These are phyloP conservation scores for Peronospora tabacina DNA, from an alignment of 352 stramenopile species.

Conservation along the genomic window DNA sequence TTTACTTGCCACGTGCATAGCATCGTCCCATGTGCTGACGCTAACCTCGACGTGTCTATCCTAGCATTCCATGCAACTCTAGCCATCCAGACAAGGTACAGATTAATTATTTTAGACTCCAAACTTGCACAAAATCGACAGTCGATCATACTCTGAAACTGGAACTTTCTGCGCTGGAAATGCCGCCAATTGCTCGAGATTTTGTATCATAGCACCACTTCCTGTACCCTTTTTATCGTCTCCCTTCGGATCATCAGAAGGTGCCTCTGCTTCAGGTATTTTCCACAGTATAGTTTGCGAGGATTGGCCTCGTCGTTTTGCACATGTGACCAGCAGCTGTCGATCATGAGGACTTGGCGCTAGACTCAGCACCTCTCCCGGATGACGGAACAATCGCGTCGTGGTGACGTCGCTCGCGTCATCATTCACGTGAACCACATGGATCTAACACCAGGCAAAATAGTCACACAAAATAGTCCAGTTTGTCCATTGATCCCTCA, in stretches of 20 bases:
- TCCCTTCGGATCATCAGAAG: not conserved
- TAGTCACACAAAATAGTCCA: slow-evolving; percentile 10
- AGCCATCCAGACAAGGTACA: not conserved
- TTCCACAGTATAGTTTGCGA: slow-evolving; percentile 44
- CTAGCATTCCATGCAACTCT: slow-evolving; percentile 42
- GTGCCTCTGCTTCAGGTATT: slow-evolving; percentile 22
- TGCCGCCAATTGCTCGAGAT: slow-evolving; percentile 29
- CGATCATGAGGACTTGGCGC: slow-evolving; percentile 40
- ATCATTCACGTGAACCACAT: slow-evolving; percentile 54
- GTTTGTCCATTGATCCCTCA: not conserved
- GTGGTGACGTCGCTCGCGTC: slow-evolving; percentile 31
- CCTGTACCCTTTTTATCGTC: slow-evolving; percentile 1
- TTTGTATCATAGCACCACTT: slow-evolving; percentile 4
- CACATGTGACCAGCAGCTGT: slow-evolving; percentile 50
- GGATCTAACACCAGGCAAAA: slow-evolving; percentile 24
- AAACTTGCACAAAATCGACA: not conserved
- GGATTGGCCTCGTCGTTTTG: slow-evolving; percentile 33
- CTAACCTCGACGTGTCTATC: slow-evolving; percentile 19
- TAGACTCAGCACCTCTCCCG: slow-evolving; percentile 41
- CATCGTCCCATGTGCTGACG: slow-evolving; percentile 37
- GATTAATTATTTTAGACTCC: not conserved
- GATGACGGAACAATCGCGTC: slow-evolving; percentile 37
- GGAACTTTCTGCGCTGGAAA: slow-evolving; percentile 40
- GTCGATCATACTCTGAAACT: slow-evolving; percentile 34
- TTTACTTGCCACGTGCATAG: slow-evolving; percentile 51